Conservation (phyloP, 1,139 yeast species). For the Candida tropicalis region DNA sequence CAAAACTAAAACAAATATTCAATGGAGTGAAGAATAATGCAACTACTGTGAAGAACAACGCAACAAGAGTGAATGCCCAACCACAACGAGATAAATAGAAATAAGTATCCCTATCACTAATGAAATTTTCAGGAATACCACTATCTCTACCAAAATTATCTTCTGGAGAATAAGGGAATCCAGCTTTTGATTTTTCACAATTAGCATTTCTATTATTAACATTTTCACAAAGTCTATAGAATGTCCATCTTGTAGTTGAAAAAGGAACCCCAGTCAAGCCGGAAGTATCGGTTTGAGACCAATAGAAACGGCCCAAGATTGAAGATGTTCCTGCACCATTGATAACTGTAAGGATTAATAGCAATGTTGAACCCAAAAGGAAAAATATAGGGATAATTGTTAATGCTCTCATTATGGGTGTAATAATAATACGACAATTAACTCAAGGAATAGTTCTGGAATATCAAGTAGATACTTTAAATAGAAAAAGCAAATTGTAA, state of each 20-base stretch:
- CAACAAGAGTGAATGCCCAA: conserved; percentile 67
- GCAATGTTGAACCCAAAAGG: conserved; percentile 46
- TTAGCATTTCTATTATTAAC: conserved; percentile 35
- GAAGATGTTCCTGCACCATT: conserved; percentile 60
- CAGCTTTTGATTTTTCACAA: conserved; percentile 56
- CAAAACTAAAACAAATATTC: conserved; percentile 18
- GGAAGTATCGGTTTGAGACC: conserved; percentile 72
- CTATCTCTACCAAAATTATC: conserved; percentile 50
- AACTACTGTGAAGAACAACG: conserved; percentile 56
- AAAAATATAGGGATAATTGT: conserved; percentile 31
- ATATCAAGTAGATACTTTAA: not conserved
- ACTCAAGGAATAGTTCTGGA: too few relatives aligned
- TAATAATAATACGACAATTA: too few relatives aligned
- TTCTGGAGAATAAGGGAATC: conserved; percentile 67
- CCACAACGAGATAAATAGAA: conserved; percentile 68
- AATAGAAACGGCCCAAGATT: conserved; percentile 58
- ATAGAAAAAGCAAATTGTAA: not conserved
- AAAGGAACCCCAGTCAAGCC: conserved; percentile 39
- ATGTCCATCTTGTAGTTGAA: conserved; percentile 62
- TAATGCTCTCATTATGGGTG: conserved; percentile 14
- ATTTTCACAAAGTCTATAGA: conserved; percentile 63
- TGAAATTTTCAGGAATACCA: conserved; percentile 53
- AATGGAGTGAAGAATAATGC: conserved; percentile 34
- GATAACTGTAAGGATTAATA: conserved; percentile 62
- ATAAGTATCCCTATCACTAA: conserved; percentile 47